Evolutionary conservation across 129 eudicot genomes (phyloP), one percentile per base, ranked within the genome.

Genomic region (Chrysanthemum makinoi): DNA sequence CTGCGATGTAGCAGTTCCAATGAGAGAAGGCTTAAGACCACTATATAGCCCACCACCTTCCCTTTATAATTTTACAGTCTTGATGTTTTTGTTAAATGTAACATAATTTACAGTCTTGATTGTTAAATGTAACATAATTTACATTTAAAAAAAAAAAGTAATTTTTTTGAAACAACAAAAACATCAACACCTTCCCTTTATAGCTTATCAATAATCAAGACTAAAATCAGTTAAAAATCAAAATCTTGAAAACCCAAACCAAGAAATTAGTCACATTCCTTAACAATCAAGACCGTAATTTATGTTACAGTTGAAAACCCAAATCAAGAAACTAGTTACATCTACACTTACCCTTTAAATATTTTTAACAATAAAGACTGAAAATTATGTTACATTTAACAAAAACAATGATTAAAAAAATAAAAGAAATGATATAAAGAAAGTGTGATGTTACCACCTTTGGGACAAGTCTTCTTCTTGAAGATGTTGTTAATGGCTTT

Each of bases 381-480:
- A 14, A 2, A 11, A 51, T 52, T 52, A 52, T 52, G 57, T 1
- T 52, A 52, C 2, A 56, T n/a, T 56, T 56, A 44, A 15, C 0
- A 15, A 26, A 60, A 59, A 39, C 47, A 72, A 35, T 54, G 14
- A n/a, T n/a, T n/a, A n/a, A n/a, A n/a, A 7, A 14, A 20, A 43
- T 54, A 73, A 30, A 28, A 81, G 33, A 44, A 33, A n/a, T 16
- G 16, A 30, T 58, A 49, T 4, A 46, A 24, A 26, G 4, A 1
- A 30, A 19, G 63, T 9, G 33, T 13, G 14, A 0, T 13, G 6
- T 1, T 17, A 77, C 97, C 24, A 22, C 24, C 97, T 90, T 90
- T 90, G 74, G 97, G 97, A 6, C 95, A 85, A 65, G 97, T 90
- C 70, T 90, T 90, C 83, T 90, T 90, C 88, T 75, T 87, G 86